phyloP scores from a whole-genome alignment of 2,329 filamentous ascomycete genomes.

The Elsinoe ampelina region DNA sequence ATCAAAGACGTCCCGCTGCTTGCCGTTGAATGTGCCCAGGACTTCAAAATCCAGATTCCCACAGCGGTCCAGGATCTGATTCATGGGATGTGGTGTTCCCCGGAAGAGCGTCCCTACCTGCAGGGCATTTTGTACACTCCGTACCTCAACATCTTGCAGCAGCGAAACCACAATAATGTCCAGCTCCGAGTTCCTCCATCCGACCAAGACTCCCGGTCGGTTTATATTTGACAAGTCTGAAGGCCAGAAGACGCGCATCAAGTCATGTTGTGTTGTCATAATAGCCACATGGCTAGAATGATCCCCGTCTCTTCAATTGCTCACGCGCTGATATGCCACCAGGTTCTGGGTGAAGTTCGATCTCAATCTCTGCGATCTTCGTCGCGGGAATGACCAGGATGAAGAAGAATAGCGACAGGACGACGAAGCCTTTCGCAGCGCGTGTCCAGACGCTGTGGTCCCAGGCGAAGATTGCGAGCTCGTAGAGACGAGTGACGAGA shows the following conservation, averaged over 20 bases:
- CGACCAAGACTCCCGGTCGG: slow-evolving; percentile 76
- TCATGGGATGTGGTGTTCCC: slow-evolving; percentile 68
- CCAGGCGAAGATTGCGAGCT: slow-evolving; percentile 95
- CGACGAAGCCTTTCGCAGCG: slow-evolving; percentile 72
- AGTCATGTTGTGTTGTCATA: slow-evolving; percentile 61
- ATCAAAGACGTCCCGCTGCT: slow-evolving; percentile 46
- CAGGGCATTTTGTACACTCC: slow-evolving; percentile 79
- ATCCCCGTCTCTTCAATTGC: slow-evolving; percentile 86
- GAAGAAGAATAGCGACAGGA: slow-evolving; percentile 77
- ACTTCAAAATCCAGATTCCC: slow-evolving; percentile 76
- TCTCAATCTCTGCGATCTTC: slow-evolving; percentile 71
- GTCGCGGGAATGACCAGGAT: slow-evolving; percentile 75
- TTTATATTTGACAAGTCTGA: slow-evolving; percentile 68
- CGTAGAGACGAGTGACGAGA: slow-evolving; percentile 91
- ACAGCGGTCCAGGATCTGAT: slow-evolving; percentile 74
- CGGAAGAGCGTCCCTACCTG: slow-evolving; percentile 75
- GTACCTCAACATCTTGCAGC: slow-evolving; percentile 82
- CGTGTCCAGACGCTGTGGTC: slow-evolving; percentile 93
- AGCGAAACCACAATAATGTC: slow-evolving; percentile 87
- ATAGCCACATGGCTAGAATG: slow-evolving; percentile 63
- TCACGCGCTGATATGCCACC: slow-evolving; percentile 88
- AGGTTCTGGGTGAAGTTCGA: slow-evolving; percentile 60
- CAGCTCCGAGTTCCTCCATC: slow-evolving; percentile 86
- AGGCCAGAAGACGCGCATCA: slow-evolving; percentile 99
- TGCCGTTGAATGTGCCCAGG: slow-evolving; percentile 68